phyloP scores from a whole-genome alignment of 768 basidiomycete genomes.

The Termitomyces sp. region DNA sequence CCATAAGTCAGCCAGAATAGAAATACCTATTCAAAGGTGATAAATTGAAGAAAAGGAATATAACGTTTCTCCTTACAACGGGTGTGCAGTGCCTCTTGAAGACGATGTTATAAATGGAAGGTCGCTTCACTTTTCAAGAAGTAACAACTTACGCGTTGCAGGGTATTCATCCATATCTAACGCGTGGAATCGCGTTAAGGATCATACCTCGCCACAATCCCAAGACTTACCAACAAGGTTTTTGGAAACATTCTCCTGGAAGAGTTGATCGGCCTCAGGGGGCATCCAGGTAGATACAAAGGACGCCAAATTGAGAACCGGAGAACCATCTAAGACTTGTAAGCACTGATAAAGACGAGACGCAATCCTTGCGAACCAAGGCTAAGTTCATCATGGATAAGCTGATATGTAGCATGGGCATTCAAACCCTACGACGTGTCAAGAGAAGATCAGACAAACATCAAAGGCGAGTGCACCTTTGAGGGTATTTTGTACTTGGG shows the following conservation, averaged over 20 bases:
- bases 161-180: constrained; percentile 60
- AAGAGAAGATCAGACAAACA: not conserved
- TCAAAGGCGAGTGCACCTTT: constrained; percentile 28
- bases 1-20: constrained; percentile 60
- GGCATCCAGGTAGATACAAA: constrained; percentile 64
- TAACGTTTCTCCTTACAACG: constrained; percentile 28
- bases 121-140: not conserved
- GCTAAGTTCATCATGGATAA: constrained; percentile 56
- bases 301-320: constrained; percentile 62
- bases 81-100: constrained; percentile 44
- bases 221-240: constrained; percentile 47
- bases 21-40: constrained; percentile 26
- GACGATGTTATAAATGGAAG: not conserved
- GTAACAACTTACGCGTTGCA: constrained; percentile 35
- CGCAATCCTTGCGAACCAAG: constrained; percentile 37
- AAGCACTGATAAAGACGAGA: not conserved
- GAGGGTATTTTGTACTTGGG: constrained; percentile 65
- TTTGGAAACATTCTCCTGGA: constrained; percentile 59
- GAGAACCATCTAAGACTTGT: constrained; percentile 43
- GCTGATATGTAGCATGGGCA: constrained; percentile 50
- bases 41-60: not conserved
- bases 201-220: not conserved
- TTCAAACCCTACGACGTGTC: constrained; percentile 39
- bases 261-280: constrained; percentile 42
- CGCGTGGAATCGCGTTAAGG: not conserved